Percentiles rank a stretch among this genome's conserved stretches.
phyloP scores from a whole-genome alignment of 1,284 basidiomycete genomes.

The Porodaedalea pini region DNA sequence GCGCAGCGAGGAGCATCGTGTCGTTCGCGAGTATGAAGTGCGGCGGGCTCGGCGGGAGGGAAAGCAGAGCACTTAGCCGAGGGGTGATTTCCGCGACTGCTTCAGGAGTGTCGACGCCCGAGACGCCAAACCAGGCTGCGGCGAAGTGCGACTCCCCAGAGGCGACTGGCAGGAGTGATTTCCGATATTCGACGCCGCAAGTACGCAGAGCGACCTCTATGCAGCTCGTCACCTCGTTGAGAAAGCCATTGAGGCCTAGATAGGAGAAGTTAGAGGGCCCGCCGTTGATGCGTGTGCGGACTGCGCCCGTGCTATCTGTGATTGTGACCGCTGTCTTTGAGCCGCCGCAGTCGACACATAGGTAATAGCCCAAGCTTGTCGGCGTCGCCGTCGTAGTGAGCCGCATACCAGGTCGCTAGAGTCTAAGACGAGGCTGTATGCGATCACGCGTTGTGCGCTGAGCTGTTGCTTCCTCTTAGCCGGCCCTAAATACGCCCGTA shows the following conservation, averaged over 20 bases:
- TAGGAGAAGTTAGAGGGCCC: conserved; percentile 72
- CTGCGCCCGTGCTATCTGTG: conserved; percentile 47
- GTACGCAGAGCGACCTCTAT: conserved; percentile 45
- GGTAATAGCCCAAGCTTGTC: conserved; percentile 40
- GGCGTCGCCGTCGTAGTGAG: too few species aligned
- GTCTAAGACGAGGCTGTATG: too few species aligned
- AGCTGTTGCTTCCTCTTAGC: background rate
- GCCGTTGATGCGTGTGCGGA: conserved; percentile 58
- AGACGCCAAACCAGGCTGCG: conserved; percentile 74
- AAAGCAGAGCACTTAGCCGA: conserved; percentile 51
- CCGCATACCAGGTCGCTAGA: too few species aligned
- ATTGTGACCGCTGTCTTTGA: conserved; percentile 77
- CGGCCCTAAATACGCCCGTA: conserved; percentile 27
- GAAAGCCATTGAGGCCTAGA: conserved; percentile 48
- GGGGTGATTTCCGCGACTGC: conserved; percentile 51
- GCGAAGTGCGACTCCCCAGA: conserved; percentile 42
- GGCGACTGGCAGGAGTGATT: conserved; percentile 36
- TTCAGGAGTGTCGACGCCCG: conserved; percentile 68
- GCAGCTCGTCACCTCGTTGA: conserved; percentile 44
- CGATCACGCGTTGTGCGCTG: background rate
- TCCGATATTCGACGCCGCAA: background rate
- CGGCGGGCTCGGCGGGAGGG: conserved; percentile 45
- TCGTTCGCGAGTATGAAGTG: conserved; percentile 67
- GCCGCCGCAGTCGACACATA: conserved; percentile 80
- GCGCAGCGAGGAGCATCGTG: conserved; percentile 70